Evolutionary conservation across 768 basidiomycete genomes (phyloP).

Genomic region (Tulasnella sp.): DNA sequence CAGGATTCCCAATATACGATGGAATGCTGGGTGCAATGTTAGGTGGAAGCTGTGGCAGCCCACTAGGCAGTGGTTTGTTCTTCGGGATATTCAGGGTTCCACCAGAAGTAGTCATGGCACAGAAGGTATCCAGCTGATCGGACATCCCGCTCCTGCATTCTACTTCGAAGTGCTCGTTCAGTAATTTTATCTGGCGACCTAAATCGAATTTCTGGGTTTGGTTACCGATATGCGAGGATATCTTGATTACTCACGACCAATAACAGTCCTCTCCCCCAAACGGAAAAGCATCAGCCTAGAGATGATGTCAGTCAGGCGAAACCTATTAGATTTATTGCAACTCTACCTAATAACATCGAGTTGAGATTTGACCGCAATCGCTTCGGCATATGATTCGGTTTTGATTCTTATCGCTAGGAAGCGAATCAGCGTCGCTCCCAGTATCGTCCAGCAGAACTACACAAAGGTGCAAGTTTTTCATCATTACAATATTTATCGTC

Average conservation of each 20-base stretch:
- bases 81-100: no score
- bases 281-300: slow-evolving; percentile 2
- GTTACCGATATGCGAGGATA: not conserved
- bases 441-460: slow-evolving; percentile 12
- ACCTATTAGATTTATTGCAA: not conserved
- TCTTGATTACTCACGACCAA: slow-evolving; percentile 5
- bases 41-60: no score
- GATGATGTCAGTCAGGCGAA: not conserved
- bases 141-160: no score
- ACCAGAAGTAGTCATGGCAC: no score
- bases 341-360: slow-evolving; percentile 10
- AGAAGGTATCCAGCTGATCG: no score
- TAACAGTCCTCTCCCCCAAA: slow-evolving; percentile 9
- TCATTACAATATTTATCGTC: not conserved
- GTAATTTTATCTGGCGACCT: not conserved
- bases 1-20: no score
- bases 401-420: slow-evolving; percentile 5
- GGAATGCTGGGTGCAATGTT: no score
- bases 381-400: not conserved
- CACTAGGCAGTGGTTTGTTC: no score
- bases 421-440: slow-evolving; percentile 4
- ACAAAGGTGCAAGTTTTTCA: not conserved
- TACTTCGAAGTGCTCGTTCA: slow-evolving; percentile 1
- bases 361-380: slow-evolving; percentile 7
- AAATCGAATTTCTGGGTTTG: not conserved